Base-by-base conservation (phyloP, 805 yeast genomes). In the Ogataea trehalophila region DNA sequence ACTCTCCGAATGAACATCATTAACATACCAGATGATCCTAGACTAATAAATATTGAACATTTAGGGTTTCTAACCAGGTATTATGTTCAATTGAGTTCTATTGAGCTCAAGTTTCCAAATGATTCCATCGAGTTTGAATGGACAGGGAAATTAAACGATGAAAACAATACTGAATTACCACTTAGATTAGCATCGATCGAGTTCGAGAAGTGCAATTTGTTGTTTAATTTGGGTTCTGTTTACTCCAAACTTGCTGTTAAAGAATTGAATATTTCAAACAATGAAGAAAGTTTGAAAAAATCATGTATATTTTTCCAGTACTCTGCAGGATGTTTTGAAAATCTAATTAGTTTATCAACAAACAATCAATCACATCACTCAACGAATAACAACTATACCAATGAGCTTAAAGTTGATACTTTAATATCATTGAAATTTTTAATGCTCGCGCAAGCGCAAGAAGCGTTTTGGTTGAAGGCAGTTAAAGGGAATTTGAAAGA, bases 361-460 rank as follows among this genome's bases (percentile, higher is more conserved):
- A 16, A 22, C 9, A 26, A 39, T 23, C 23, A 14, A 23, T 23
- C 9, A 5, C 15, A 15, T 14, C 14, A 15, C 18, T 33, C n/a
- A 6, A 20, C 20, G 3, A 17, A 13, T 18, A 39, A 23, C n/a
- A 20, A n/a, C n/a, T 16, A 43, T 57, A 1, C 65, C 73, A 5
- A 51, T 71, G 88, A 80, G 44, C 64, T 87, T 15, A 79, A 79
- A 37, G 39, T 48, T 1, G 72, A 73, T 13, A 78, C 87, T 0
- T 57, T 85, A 9, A 65, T 69, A 13, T 70, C 81, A 16, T 66
- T 90, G 45, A 65, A 73, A 35, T 54, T 61, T 13, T 58, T 89
- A 34, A 77, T 79, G 78, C 60, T 86, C 37, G 94, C 95, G 0
- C 96, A 88, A 58, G 94, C 96, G 0, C 96, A 90, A 64, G 97